A percentile compares a stretch with the other conserved stretches of the same genome.
These are phyloP conservation scores for Pseudogymnoascus sp. DNA, from an alignment of 2,329 filamentous ascomycete genomes.

Conservation along the genomic window DNA sequence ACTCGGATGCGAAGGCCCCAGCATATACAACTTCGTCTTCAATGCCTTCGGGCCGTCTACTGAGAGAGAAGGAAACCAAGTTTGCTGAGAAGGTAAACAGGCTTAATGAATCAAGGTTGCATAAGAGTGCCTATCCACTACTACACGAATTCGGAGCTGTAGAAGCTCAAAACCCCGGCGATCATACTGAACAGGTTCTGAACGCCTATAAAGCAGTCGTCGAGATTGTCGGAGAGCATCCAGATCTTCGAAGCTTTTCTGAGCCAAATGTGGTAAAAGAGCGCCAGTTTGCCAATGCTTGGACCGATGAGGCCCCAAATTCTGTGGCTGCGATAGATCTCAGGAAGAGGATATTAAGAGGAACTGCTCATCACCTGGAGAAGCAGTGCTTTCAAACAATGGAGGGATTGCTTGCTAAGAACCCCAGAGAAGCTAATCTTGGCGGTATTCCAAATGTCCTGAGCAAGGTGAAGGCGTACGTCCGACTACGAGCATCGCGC, in stretches of 20 bases:
- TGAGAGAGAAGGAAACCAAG: conserved; percentile 76
- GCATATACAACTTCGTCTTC: conserved; percentile 27
- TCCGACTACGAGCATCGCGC: conserved; percentile 69
- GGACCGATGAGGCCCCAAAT: conserved; percentile 66
- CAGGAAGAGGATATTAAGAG: conserved; percentile 71
- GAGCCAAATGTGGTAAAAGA: conserved; percentile 63
- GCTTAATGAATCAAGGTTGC: conserved; percentile 66
- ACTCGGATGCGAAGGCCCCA: conserved; percentile 54
- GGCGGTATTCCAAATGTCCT: conserved; percentile 82
- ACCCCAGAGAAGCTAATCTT: conserved; percentile 80
- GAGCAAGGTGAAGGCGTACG: conserved; percentile 88
- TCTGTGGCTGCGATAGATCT: conserved; percentile 58
- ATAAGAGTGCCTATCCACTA: conserved; percentile 62
- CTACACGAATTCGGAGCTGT: conserved; percentile 69
- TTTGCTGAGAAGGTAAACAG: conserved; percentile 72
- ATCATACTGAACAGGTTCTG: conserved; percentile 66
- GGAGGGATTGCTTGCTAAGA: conserved; percentile 69
- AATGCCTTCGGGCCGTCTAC: conserved; percentile 60
- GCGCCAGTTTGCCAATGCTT: conserved; percentile 67
- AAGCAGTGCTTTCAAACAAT: conserved; percentile 72
- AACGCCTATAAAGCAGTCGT: conserved; percentile 79
- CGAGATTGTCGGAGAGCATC: conserved; percentile 68
- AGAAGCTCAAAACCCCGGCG: conserved; percentile 61
- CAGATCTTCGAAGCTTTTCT: conserved; percentile 49
- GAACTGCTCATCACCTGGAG: conserved; percentile 74